Evolutionary conservation across 768 basidiomycete species (phyloP), one percentile per base, ranked within the genome.

Genomic region (Mycena polygramma): DNA sequence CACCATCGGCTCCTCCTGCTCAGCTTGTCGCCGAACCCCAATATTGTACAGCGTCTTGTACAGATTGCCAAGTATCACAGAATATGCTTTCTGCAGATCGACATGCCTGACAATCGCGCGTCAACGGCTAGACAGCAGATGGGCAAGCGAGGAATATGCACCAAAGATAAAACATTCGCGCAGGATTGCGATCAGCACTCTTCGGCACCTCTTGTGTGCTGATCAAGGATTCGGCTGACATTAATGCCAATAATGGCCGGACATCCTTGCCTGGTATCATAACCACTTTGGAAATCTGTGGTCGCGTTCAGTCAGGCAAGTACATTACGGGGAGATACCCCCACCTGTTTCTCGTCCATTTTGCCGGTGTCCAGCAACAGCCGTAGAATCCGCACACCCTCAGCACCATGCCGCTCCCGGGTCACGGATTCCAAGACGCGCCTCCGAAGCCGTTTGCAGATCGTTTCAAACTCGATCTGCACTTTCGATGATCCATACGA

Each of bases 31-130:
- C 57, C 96, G 89, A 75, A 87, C 85, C 36, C 90, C 84, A 70
- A 98, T 90, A 78, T 99, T 99, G 78, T 89, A 95, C 63, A 99
- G 77, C 0, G 94, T 95, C 81, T 98, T 97, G 86, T 97, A 97
- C 43, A 97, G 83, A 73, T 89, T 89, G 37, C 88, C 88, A 19
- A 97, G 83, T 24, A 98, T 85, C 14, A 91, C 85, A 24, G 92
- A 89, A 76, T 94, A 95, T 13, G 94, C 93, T 77, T 95, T 94
- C 43, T 88, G 83, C 11, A 94, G 86, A 81, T 98, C 95, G 60
- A 98, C 93, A 79, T 92, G 92, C 97, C 97, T 98, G 65, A 74
- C 51, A 24, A 72, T 48, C 13, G 22, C 74, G 26, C 11, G 15
- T 72, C 19, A 36, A 51, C 36, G 9, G 52, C 57, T 24, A 63